Evolutionary conservation across 305 asterid genomes (phyloP).

Genomic region (Stenogyne calaminthoides): DNA sequence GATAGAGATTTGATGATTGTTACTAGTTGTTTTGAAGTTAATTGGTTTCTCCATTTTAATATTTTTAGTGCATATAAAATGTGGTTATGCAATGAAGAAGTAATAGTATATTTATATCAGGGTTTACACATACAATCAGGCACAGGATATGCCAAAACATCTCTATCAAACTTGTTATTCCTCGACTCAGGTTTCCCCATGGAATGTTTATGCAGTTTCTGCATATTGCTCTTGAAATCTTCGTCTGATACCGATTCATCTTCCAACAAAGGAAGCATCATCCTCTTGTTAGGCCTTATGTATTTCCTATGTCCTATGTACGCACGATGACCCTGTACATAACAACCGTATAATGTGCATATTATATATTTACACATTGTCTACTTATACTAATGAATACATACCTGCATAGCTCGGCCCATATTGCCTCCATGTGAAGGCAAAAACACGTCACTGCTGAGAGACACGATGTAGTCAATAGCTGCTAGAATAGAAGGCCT

Average conservation of each 20-base stretch:
- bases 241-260: constrained; percentile 43
- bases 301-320: constrained; percentile 66
- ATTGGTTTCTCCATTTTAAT: no score
- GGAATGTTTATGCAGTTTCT: constrained; percentile 53
- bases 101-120: background rate
- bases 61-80: no score
- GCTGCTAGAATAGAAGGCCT: constrained; percentile 59
- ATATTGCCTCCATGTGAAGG: constrained; percentile 74
- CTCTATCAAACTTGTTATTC: constrained; percentile 51
- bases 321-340: constrained; percentile 61
- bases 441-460: constrained; percentile 61
- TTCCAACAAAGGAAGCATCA: constrained; percentile 57
- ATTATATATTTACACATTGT: background rate
- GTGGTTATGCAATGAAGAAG: background rate
- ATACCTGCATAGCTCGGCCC: constrained; percentile 59
- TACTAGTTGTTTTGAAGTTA: no score
- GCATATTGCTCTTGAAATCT: constrained; percentile 39
- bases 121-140: constrained; percentile 69
- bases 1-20: no score
- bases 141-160: constrained; percentile 67
- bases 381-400: background rate
- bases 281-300: constrained; percentile 66
- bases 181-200: constrained; percentile 55
- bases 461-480: constrained; percentile 61
- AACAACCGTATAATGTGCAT: background rate